Conservation (phyloP, 331 rosid species). For the Malus hybrid region DNA sequence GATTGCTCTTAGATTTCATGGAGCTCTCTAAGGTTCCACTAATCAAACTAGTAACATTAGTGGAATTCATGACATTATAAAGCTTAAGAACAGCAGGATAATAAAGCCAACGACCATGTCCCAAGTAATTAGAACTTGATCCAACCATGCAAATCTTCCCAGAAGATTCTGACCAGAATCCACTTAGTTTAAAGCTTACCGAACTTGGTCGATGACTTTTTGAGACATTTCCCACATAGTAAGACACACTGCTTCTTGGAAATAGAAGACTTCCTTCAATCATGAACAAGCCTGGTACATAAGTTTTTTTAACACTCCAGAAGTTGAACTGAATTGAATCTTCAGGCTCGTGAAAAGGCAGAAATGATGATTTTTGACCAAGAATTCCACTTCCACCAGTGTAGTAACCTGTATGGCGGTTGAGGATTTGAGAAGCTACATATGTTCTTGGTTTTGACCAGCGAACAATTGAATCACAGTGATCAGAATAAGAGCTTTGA, state of each 20-base stretch:
- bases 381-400: constrained; percentile 18
- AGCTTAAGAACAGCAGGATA: constrained; percentile 36
- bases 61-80: constrained; percentile 24
- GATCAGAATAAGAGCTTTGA: constrained; percentile 16
- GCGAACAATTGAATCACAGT: constrained; percentile 30
- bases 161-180: constrained; percentile 49
- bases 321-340: not conserved
- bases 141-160: constrained; percentile 57
- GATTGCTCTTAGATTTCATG: constrained; percentile 17
- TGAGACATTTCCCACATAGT: constrained; percentile 9
- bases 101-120: constrained; percentile 11
- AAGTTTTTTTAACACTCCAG: constrained; percentile 6
- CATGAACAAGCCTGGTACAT: constrained; percentile 15
- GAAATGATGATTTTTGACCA: not conserved
- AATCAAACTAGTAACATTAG: constrained; percentile 27
- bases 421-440: not conserved
- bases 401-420: constrained; percentile 22
- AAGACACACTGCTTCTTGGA: not conserved
- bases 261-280: constrained; percentile 18
- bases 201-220: not conserved
- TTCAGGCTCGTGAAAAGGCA: not conserved
- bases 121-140: not conserved
- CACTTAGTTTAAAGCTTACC: constrained; percentile 24
- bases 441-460: not conserved
- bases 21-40: constrained; percentile 49